phyloP scores from a whole-genome alignment of 441 rosid genomes.

The Populus hybrid region DNA sequence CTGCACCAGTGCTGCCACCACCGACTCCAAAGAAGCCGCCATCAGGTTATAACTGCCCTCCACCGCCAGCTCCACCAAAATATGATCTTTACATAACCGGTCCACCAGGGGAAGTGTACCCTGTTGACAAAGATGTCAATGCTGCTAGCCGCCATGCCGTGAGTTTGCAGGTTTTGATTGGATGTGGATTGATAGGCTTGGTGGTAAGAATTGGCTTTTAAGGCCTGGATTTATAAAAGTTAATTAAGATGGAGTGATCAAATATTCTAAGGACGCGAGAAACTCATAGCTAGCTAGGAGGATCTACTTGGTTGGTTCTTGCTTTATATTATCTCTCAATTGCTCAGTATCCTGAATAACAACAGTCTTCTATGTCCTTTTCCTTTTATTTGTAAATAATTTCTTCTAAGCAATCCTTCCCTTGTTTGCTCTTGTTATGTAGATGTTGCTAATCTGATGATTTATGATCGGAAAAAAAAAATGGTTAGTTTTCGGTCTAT shows the following conservation, averaged over 20 bases:
- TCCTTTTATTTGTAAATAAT: neutral
- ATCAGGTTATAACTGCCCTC: conserved; percentile 7
- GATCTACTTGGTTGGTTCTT: neutral
- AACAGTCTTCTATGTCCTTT: neutral
- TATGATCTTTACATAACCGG: no score
- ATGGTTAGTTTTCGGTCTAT: neutral
- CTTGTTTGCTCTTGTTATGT: neutral
- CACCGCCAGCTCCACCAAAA: conserved; percentile 55
- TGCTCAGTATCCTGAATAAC: conserved; percentile 16
- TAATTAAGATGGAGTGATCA: conserved; percentile 2
- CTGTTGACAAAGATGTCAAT: conserved; percentile 42
- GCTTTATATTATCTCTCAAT: neutral
- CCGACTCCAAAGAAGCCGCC: conserved; percentile 47
- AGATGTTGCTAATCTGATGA: neutral
- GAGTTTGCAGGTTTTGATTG: conserved; percentile 27
- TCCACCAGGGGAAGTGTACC: conserved; percentile 64
- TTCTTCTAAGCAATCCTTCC: neutral
- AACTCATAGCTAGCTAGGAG: neutral
- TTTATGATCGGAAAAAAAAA: no score
- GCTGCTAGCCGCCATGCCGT: conserved; percentile 24
- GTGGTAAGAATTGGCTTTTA: conserved; percentile 24
- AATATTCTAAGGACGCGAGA: neutral
- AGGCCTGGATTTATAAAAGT: neutral
- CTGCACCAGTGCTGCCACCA: conserved; percentile 36
- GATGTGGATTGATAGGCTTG: conserved; percentile 39